Conservation (phyloP, 345 rosid genomes). For the Gossypium turneri region DNA sequence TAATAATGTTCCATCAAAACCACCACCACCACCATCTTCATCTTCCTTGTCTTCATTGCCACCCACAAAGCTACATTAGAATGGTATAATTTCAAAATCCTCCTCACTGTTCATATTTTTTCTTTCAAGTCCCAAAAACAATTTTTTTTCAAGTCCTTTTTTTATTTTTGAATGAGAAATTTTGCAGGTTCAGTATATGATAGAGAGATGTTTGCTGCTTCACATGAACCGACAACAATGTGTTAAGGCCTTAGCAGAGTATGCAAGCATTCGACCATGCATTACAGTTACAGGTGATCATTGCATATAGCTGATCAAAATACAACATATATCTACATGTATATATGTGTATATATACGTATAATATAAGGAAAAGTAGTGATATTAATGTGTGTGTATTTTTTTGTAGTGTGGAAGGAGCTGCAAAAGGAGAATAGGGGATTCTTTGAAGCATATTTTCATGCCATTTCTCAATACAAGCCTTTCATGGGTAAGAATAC, state of each 20-base stretch:
- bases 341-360: background rate
- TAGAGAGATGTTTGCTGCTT: slow-evolving; percentile 76
- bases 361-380: too few relatives aligned
- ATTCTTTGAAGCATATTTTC: slow-evolving; percentile 57
- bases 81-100: slow-evolving; percentile 31
- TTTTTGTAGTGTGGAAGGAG: slow-evolving; percentile 66
- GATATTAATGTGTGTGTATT: background rate
- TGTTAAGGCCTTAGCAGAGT: slow-evolving; percentile 51
- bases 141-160: background rate
- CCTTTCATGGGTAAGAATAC: slow-evolving; percentile 31
- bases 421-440: slow-evolving; percentile 64
- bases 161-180: slow-evolving; percentile 5
- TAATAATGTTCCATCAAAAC: slow-evolving; percentile 36
- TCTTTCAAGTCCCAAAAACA: too few relatives aligned
- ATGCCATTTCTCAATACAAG: slow-evolving; percentile 28
- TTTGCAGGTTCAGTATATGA: slow-evolving; percentile 72
- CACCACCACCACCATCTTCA: slow-evolving; percentile 13
- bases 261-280: slow-evolving; percentile 60
- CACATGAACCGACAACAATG: slow-evolving; percentile 76
- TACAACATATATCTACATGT: background rate
- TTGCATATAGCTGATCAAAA: too few relatives aligned
- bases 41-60: slow-evolving; percentile 73
- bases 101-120: too few relatives aligned
- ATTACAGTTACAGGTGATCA: slow-evolving; percentile 58
- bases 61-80: slow-evolving; percentile 64